Evolutionary conservation across 106 monocot species (phyloP), one percentile per base, ranked within the genome.

Genomic region (Gastrodia elata): DNA sequence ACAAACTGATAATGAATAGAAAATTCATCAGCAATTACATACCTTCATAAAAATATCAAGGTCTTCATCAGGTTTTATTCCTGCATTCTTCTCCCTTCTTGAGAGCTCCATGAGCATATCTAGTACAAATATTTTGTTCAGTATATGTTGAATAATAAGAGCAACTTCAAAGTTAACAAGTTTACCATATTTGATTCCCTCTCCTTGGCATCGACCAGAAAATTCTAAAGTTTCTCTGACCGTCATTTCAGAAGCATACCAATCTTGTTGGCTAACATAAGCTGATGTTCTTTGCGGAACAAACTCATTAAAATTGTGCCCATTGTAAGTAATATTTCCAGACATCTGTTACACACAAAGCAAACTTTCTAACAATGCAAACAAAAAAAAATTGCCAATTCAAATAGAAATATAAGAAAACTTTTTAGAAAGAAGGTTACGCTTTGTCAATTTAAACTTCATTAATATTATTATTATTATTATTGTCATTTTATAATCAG

Each of bases 21-120:
- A 65, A 55, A 6, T 49, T 36, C 49, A 68, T 55, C 6, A 11
- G 11, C 46, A 41, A 28, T 0, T 10, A 68, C 26, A n/a, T 76
- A 89, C 93, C 98, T 99, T 99, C 91, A 99, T 85, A 76, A 99
- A 99, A 75, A 99, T 79, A 91, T 99, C 98, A 74, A 99, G 87
- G 82, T 99, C 98, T 79, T 93, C 93, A 64, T 99, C 88, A 72
- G 98, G 98, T 68, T 91, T 99, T 80, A 99, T 99, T 71, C 93
- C 91, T 8, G 79, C 75, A 84, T 82, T 78, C 80, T 98, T 98
- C 73, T 98, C 98, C 77, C 98, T 84, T 69, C 98, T 88, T 6
- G 77, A 78, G 67, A 98, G 93, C 69, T 98, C 98, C 82, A 82
- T 82, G 78, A 98, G 93, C 93, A 98, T 98, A 83, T 98, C 98